phyloP scores from a whole-genome alignment of 2,329 filamentous ascomycete genomes.

The Nigrospora oryzae region DNA sequence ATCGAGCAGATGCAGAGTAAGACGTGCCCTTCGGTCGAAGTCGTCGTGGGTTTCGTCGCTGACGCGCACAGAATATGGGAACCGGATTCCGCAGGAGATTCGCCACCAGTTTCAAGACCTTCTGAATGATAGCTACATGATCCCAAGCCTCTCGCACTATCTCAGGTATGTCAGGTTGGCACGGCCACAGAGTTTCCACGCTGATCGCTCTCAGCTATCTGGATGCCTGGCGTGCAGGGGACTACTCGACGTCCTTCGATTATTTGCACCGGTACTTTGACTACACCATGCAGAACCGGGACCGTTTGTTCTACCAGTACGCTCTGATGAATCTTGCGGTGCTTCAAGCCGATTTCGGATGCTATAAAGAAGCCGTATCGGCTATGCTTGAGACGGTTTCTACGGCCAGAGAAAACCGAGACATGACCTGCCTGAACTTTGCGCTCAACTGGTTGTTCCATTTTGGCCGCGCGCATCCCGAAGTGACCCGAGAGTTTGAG shows the following conservation, averaged over 20 bases:
- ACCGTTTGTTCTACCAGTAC: constrained; percentile 87
- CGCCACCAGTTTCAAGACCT: constrained; percentile 62
- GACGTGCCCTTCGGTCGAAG: constrained; percentile 9
- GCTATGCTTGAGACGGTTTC: constrained; percentile 93
- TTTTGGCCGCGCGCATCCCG: constrained; percentile 78
- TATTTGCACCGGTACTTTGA: constrained; percentile 92
- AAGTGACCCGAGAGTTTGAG: constrained; percentile 61
- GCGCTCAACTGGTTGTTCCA: constrained; percentile 94
- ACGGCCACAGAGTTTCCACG: too few species aligned
- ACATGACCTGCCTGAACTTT: constrained; percentile 89
- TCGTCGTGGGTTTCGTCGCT: background rate
- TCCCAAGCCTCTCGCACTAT: constrained; percentile 70
- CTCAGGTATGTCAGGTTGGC: constrained; percentile 42
- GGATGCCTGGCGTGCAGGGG: constrained; percentile 84
- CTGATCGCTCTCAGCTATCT: constrained; percentile 54
- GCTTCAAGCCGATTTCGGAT: constrained; percentile 91
- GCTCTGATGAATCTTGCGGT: constrained; percentile 89
- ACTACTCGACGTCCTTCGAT: constrained; percentile 85
- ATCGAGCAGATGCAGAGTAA: constrained; percentile 78
- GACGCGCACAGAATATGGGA: constrained; percentile 54
- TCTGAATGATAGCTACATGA: constrained; percentile 55
- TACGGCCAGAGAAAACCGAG: constrained; percentile 88
- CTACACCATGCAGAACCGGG: constrained; percentile 81
- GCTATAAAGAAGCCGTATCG: constrained; percentile 78
- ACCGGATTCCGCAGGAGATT: constrained; percentile 67